A percentile compares a stretch with the other conserved stretches of the same genome.
phyloP scores from a whole-genome alignment of 805 yeast species.

The Ogataea glucozyma region DNA sequence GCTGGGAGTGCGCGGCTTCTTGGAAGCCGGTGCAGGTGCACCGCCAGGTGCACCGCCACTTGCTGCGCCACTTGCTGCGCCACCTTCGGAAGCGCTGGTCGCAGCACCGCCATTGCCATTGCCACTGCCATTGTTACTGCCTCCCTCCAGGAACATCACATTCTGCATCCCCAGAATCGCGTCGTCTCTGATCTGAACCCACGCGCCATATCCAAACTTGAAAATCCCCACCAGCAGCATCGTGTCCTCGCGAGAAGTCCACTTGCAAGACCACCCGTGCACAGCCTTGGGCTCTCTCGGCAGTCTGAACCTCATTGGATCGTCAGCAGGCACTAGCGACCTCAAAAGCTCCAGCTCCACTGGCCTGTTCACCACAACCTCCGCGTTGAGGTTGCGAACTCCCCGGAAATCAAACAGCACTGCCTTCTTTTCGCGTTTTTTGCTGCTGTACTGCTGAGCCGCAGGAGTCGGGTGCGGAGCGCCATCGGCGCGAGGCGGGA shows the following conservation, averaged over 20 bases:
- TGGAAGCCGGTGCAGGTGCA: constrained; percentile 36
- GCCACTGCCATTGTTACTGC: too few species aligned
- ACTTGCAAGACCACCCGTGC: constrained; percentile 86
- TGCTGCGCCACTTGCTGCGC: too few species aligned
- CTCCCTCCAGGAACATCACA: constrained; percentile 73
- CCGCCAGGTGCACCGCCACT: too few species aligned
- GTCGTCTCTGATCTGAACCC: constrained; percentile 94
- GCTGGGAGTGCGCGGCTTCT: constrained; percentile 75
- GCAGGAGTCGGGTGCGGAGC: constrained; percentile 33
- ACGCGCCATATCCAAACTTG: constrained; percentile 94
- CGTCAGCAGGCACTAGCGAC: constrained; percentile 50
- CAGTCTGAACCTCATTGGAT: constrained; percentile 61
- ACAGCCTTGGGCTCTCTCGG: constrained; percentile 72
- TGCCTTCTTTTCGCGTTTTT: constrained; percentile 85
- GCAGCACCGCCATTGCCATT: too few species aligned
- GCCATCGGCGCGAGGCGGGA: constrained; percentile 33
- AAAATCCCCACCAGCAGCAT: constrained; percentile 82
- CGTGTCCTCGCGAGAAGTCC: constrained; percentile 84
- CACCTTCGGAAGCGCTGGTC: too few species aligned
- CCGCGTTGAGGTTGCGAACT: constrained; percentile 89
- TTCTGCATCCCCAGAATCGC: constrained; percentile 85
- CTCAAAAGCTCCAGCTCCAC: constrained; percentile 74
- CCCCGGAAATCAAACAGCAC: constrained; percentile 85
- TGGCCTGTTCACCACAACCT: constrained; percentile 78
- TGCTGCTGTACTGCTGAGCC: constrained; percentile 43